phyloP scores from a whole-genome alignment of 768 basidiomycete genomes.

The Kwoniella europaea region DNA sequence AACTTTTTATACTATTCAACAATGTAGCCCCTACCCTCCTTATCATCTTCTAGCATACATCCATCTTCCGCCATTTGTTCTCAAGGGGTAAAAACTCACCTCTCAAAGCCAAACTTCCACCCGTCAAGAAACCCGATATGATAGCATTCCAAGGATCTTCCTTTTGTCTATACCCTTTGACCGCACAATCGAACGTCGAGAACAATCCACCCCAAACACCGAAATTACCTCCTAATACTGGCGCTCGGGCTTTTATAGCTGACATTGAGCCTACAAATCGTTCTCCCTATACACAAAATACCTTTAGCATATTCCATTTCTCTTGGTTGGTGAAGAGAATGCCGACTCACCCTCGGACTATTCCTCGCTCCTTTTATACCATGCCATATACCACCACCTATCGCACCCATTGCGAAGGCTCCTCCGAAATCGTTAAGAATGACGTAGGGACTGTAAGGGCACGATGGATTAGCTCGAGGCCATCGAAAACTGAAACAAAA shows the following conservation, averaged over 20 bases:
- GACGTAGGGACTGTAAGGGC: constrained; percentile 81
- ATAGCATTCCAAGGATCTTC: constrained; percentile 99
- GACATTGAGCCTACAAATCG: constrained; percentile 90
- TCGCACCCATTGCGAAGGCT: constrained; percentile 96
- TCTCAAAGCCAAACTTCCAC: constrained; percentile 90
- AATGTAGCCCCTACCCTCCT: too few species aligned
- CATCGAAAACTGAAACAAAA: background rate
- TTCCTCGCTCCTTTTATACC: constrained; percentile 97
- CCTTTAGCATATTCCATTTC: background rate
- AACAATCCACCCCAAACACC: constrained; percentile 82
- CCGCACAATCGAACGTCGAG: constrained; percentile 96
- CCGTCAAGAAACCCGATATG: constrained; percentile 96
- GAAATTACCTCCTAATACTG: constrained; percentile 97
- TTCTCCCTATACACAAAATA: constrained; percentile 70
- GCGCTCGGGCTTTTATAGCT: constrained; percentile 96
- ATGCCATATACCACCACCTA: constrained; percentile 98
- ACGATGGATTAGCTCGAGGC: background rate
- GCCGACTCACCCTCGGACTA: constrained; percentile 77
- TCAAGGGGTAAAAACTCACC: constrained; percentile 66
- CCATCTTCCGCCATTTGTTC: background rate
- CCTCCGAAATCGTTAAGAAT: constrained; percentile 98
- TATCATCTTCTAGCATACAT: background rate
- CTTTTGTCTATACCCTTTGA: constrained; percentile 95
- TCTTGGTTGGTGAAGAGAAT: background rate
- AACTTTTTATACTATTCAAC: too few species aligned